Evolutionary conservation across 179 eudicot genomes (phyloP).

Genomic region (Silene noctiflora): DNA sequence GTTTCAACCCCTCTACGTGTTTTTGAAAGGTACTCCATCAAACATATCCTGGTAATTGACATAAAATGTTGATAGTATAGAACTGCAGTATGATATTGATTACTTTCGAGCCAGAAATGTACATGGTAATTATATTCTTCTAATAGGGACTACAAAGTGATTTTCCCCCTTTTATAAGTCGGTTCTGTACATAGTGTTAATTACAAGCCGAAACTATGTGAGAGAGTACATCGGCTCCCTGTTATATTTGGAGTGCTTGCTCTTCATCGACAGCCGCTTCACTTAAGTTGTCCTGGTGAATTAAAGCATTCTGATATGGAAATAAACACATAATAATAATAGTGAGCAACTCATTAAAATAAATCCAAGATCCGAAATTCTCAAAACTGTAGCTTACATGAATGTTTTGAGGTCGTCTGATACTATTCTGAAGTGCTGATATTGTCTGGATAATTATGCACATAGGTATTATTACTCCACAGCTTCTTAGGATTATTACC

Average conservation of each 20-base stretch:
- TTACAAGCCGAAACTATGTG: neutral
- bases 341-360: neutral
- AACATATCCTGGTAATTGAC: too few species aligned
- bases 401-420: slow-evolving; percentile 42
- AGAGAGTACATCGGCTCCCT: neutral
- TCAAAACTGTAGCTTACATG: slow-evolving; percentile 24
- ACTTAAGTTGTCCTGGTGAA: slow-evolving; percentile 15
- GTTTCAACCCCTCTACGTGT: too few species aligned
- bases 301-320: slow-evolving; percentile 25
- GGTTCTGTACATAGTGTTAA: slow-evolving; percentile 4
- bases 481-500: slow-evolving; percentile 54
- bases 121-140: too few species aligned
- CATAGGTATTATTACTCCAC: slow-evolving; percentile 83
- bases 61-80: too few species aligned
- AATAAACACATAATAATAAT: neutral
- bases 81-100: too few species aligned
- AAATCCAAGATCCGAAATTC: neutral
- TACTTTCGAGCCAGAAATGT: too few species aligned
- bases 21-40: too few species aligned
- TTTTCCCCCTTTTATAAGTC: neutral
- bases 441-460: slow-evolving; percentile 53
- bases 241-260: slow-evolving; percentile 16
- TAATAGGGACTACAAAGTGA: too few species aligned
- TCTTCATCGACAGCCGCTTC: slow-evolving; percentile 22
- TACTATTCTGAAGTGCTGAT: slow-evolving; percentile 47